A percentile compares a stretch with the other conserved stretches of the same genome.
Evolutionary conservation across 345 rosid genomes (phyloP).

Genomic region (Crucihimalaya himalaica): DNA sequence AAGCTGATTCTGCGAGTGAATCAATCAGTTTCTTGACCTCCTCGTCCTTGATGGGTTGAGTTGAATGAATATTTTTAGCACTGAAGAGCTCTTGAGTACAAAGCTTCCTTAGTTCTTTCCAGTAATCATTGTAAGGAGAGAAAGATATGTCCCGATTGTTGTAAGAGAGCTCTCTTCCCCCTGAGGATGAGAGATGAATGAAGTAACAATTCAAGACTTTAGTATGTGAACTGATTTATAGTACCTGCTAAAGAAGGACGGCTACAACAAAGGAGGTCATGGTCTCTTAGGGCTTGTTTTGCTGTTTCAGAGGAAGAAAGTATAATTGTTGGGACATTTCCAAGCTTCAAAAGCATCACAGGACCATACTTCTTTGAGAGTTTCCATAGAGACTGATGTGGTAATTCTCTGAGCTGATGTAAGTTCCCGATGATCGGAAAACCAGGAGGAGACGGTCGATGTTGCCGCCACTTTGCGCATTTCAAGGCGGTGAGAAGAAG

Average conservation of each 20-base stretch:
- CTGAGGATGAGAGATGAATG: not conserved
- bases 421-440: slow-evolving; percentile 59
- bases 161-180: slow-evolving; percentile 43
- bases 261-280: slow-evolving; percentile 50
- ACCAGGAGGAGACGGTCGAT: slow-evolving; percentile 39
- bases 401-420: slow-evolving; percentile 36
- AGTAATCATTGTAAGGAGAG: slow-evolving; percentile 41
- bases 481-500: slow-evolving; percentile 16
- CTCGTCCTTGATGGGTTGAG: slow-evolving; percentile 40
- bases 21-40: slow-evolving; percentile 41
- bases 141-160: slow-evolving; percentile 43
- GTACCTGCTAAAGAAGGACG: slow-evolving; percentile 41
- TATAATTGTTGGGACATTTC: slow-evolving; percentile 38
- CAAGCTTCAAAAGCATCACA: slow-evolving; percentile 49
- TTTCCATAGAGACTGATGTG: slow-evolving; percentile 41
- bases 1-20: slow-evolving; percentile 28
- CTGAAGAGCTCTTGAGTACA: slow-evolving; percentile 43
- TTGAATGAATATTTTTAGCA: slow-evolving; percentile 32
- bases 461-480: not conserved
- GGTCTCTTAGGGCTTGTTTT: slow-evolving; percentile 42
- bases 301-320: slow-evolving; percentile 53
- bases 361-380: slow-evolving; percentile 60
- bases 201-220: not conserved
- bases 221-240: not conserved
- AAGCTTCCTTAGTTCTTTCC: slow-evolving; percentile 48